These are phyloP conservation scores for Parascedosporium putredinis DNA, from an alignment of 2,329 filamentous ascomycete genomes.

Conservation along the genomic window DNA sequence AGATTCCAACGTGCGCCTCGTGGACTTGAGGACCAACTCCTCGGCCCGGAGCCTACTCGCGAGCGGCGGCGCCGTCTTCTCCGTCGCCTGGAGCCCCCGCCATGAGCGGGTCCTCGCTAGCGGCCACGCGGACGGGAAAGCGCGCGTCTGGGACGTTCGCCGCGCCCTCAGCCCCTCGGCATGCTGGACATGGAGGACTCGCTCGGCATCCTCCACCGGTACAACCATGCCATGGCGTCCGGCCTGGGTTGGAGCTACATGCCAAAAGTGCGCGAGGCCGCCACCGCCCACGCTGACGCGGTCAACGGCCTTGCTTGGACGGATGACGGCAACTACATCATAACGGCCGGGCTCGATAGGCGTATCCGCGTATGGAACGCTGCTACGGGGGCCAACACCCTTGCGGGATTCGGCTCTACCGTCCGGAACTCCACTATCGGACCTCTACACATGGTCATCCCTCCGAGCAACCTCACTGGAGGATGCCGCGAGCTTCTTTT, in stretches of 20 bases:
- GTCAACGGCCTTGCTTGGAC: constrained; percentile 84
- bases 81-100: constrained; percentile 71
- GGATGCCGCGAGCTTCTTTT: constrained; percentile 57
- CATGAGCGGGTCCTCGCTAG: constrained; percentile 72
- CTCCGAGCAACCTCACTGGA: constrained; percentile 48
- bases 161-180: constrained; percentile 67
- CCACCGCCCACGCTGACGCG: constrained; percentile 65
- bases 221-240: constrained; percentile 21
- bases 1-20: constrained; percentile 69
- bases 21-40: constrained; percentile 76
- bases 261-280: constrained; percentile 34
- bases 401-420: constrained; percentile 76
- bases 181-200: constrained; percentile 78
- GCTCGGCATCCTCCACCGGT: constrained; percentile 48
- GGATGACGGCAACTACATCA: constrained; percentile 62
- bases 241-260: constrained; percentile 20
- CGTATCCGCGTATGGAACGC: constrained; percentile 83
- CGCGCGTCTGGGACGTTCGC: constrained; percentile 80
- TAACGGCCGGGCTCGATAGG: constrained; percentile 75
- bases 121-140: constrained; percentile 73
- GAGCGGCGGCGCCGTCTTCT: constrained; percentile 56
- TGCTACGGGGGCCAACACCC: constrained; percentile 69
- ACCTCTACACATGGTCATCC: constrained; percentile 49
- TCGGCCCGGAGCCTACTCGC: constrained; percentile 59
- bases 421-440: constrained; percentile 63